A percentile compares a stretch with the other conserved stretches of the same genome.
Evolutionary conservation across 2,329 filamentous ascomycete species (phyloP).

Genomic region (Dothistroma septosporum): DNA sequence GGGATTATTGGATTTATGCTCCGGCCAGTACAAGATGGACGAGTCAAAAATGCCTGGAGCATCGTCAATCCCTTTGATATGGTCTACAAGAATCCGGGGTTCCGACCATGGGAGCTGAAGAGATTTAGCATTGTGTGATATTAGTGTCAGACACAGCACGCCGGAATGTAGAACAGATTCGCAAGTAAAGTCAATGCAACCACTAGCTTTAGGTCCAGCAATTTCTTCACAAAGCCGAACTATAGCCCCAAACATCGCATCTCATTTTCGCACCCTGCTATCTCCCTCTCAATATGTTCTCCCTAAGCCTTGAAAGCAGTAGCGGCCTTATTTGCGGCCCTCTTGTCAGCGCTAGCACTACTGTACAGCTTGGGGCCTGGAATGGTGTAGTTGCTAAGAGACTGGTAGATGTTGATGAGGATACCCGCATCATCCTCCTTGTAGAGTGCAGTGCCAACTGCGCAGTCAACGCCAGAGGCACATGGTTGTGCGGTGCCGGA

Average conservation of each 20-base stretch:
- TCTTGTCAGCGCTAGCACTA: conserved; percentile 3
- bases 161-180: background rate
- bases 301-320: conserved; percentile 6
- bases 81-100: background rate
- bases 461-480: conserved; percentile 40
- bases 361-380: conserved; percentile 44
- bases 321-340: background rate
- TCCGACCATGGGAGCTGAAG: background rate
- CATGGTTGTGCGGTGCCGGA: conserved; percentile 41
- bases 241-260: background rate
- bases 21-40: background rate
- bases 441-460: conserved; percentile 54
- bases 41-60: background rate
- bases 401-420: conserved; percentile 56
- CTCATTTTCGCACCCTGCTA: background rate
- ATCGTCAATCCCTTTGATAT: background rate
- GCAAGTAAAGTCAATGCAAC: background rate
- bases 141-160: background rate
- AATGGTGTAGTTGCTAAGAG: conserved; percentile 46
- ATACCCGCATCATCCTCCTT: conserved; percentile 56
- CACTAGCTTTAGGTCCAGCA: background rate
- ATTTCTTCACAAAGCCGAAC: background rate
- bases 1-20: background rate
- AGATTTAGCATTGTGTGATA: background rate
- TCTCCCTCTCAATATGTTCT: background rate